A percentile compares a stretch with the other conserved stretches of the same genome.
Conservation (phyloP, 2,329 filamentous ascomycete genomes). For the Microdochium bolleyi region DNA sequence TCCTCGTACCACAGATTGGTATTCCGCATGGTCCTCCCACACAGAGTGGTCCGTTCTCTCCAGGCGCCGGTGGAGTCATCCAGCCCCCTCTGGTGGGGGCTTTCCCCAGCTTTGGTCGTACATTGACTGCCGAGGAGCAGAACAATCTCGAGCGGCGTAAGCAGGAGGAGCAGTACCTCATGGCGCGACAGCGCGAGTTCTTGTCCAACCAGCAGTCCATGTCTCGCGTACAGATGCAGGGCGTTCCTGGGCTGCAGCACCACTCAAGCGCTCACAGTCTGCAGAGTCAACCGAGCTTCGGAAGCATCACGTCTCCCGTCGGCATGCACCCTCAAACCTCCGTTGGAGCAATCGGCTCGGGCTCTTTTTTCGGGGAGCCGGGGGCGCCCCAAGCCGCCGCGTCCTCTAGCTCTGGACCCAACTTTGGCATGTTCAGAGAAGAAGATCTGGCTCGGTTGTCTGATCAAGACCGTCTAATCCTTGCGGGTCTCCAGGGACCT, state of each 20-base stretch:
- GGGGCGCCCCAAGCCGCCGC: slow-evolving; percentile 30
- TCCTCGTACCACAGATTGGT: slow-evolving; percentile 94
- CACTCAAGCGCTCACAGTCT: slow-evolving; percentile 93
- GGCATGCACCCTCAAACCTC: slow-evolving; percentile 48
- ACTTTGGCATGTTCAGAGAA: slow-evolving; percentile 51
- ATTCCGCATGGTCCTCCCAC: slow-evolving; percentile 77
- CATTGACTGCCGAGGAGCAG: slow-evolving; percentile 93
- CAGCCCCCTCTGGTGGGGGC: slow-evolving; percentile 86
- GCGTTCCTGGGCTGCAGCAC: slow-evolving; percentile 62
- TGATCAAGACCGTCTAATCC: slow-evolving; percentile 42
- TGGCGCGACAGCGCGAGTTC: slow-evolving; percentile 92
- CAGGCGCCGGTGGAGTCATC: slow-evolving; percentile 49
- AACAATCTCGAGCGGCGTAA: slow-evolving; percentile 94
- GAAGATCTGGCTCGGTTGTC: slow-evolving; percentile 67
- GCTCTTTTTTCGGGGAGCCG: slow-evolving; percentile 62
- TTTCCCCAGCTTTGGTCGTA: slow-evolving; percentile 94
- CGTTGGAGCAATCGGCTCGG: slow-evolving; percentile 49
- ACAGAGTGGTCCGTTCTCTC: slow-evolving; percentile 38
- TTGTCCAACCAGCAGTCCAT: slow-evolving; percentile 79
- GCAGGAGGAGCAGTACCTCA: slow-evolving; percentile 95
- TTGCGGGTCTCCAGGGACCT: slow-evolving; percentile 30
- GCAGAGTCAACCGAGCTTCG: slow-evolving; percentile 94
- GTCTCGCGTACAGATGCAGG: slow-evolving; percentile 61
- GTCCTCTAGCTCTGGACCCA: slow-evolving; percentile 34
- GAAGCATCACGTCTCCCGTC: slow-evolving; percentile 84